Conservation (phyloP, 2,329 filamentous ascomycete genomes). For the Cladorrhinum sp. region DNA sequence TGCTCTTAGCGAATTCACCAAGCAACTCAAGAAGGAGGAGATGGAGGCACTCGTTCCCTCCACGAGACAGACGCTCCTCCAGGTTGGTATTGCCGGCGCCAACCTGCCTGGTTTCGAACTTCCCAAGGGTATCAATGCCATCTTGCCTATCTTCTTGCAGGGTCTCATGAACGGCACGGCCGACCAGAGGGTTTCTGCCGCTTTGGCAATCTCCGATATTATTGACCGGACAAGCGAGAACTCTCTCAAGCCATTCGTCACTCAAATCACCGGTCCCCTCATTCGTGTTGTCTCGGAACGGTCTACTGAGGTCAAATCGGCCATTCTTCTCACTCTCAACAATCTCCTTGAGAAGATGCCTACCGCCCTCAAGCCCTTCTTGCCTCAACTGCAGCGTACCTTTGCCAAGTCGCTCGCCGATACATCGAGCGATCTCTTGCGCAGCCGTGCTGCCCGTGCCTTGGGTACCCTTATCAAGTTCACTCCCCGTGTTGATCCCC, state of each 20-base stretch:
- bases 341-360: slow-evolving; percentile 97
- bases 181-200: slow-evolving; percentile 88
- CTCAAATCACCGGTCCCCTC: slow-evolving; percentile 93
- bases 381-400: slow-evolving; percentile 92
- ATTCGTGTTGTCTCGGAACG: slow-evolving; percentile 97
- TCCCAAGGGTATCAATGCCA: slow-evolving; percentile 94
- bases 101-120: slow-evolving; percentile 85
- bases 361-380: slow-evolving; percentile 88
- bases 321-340: slow-evolving; percentile 90
- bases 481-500: slow-evolving; percentile 89
- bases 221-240: slow-evolving; percentile 88
- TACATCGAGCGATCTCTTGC: slow-evolving; percentile 81
- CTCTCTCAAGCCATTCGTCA: slow-evolving; percentile 89
- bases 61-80: slow-evolving; percentile 79
- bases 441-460: slow-evolving; percentile 86
- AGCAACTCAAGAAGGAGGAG: slow-evolving; percentile 89
- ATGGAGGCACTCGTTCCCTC: slow-evolving; percentile 92
- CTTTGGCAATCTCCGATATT: slow-evolving; percentile 91
- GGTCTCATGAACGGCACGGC: slow-evolving; percentile 94
- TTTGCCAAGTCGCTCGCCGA: slow-evolving; percentile 96
- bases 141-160: slow-evolving; percentile 94
- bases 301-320: slow-evolving; percentile 92
- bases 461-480: slow-evolving; percentile 93
- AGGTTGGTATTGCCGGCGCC: slow-evolving; percentile 82
- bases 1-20: slow-evolving; percentile 82